Base-by-base conservation (phyloP, 768 basidiomycete species). In the Leccinum disarticulatum region DNA sequence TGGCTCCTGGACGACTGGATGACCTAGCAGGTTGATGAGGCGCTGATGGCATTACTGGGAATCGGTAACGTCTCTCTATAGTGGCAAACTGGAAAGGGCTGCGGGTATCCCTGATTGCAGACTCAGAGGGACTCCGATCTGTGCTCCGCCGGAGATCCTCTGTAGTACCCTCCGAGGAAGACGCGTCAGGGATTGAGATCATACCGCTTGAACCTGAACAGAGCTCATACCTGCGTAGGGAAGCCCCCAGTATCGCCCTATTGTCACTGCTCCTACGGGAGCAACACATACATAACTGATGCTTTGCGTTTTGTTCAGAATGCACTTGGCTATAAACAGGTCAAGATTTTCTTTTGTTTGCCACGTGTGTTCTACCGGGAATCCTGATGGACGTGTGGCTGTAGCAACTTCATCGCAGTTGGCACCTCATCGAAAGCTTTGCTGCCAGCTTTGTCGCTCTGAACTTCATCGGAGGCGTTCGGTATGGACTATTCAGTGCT, bases 141-240 rank as follows among this genome's bases (percentile, higher is more conserved):
- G 60, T 49, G 48, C 64, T 60, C 15, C 49, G 22, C 57, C 55
- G 64, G 59, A 50, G 27, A 43, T 52, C 49, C 48, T 25, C 25
- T 33, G 53, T 52, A 46, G 52, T 48, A n/a, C 30, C 50, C 50
- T 68, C 56, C 13, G 61, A 64, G 63, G 57, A 67, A 15, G 73
- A 72, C 56, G 71, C 75, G 74, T 75, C 77, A 74, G 77, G 84
- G 91, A 77, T 93, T 95, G 93, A 95, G 93, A 95, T 90, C 61
- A 95, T 85, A 95, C 93, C 92, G 93, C 87, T 85, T 76, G 90
- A 94, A 94, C 93, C 91, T 95, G 93, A 91, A 83, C 88, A 93
- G 91, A 82, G 90, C 85, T 92, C 83, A 93, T 82, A 92, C 90
- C 91, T 93, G 93, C 93, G 93, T 91, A 93, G 92, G 91, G 91